Conservation (phyloP, 1,139 yeast species). For the Sugiyamaella xylanicola region DNA sequence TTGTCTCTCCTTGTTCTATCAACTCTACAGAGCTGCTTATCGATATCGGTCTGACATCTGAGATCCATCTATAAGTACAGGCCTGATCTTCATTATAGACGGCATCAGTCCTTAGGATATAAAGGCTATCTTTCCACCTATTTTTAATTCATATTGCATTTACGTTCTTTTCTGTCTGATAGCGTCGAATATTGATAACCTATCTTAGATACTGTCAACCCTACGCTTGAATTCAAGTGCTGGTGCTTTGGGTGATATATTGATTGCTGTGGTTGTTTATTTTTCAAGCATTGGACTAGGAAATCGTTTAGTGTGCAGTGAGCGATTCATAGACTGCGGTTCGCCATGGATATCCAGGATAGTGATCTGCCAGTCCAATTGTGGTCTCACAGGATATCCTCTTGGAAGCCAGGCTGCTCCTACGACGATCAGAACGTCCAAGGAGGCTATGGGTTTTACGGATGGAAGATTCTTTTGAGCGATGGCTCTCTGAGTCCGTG, state of each 20-base stretch:
- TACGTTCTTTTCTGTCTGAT: neutral
- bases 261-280: neutral
- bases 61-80: neutral
- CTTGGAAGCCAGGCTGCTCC: constrained; percentile 4
- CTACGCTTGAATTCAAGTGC: too few relatives aligned
- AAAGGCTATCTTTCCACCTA: neutral
- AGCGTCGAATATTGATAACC: too few relatives aligned
- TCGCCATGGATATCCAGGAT: constrained; percentile 9
- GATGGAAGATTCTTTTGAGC: constrained; percentile 63
- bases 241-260: neutral
- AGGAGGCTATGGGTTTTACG: constrained; percentile 41
- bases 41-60: neutral
- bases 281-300: too few relatives aligned
- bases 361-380: neutral
- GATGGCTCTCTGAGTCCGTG: constrained; percentile 79
- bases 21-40: too few relatives aligned
- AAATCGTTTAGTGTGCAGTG: too few relatives aligned
- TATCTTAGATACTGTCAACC: too few relatives aligned
- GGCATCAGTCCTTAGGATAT: neutral
- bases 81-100: neutral
- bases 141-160: neutral
- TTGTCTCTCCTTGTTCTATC: too few relatives aligned
- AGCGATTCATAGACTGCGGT: too few relatives aligned
- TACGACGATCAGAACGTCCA: constrained; percentile 5
- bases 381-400: neutral